Evolutionary conservation across 2,329 filamentous ascomycete genomes (phyloP).

Genomic region (Curvularia spicifera): DNA sequence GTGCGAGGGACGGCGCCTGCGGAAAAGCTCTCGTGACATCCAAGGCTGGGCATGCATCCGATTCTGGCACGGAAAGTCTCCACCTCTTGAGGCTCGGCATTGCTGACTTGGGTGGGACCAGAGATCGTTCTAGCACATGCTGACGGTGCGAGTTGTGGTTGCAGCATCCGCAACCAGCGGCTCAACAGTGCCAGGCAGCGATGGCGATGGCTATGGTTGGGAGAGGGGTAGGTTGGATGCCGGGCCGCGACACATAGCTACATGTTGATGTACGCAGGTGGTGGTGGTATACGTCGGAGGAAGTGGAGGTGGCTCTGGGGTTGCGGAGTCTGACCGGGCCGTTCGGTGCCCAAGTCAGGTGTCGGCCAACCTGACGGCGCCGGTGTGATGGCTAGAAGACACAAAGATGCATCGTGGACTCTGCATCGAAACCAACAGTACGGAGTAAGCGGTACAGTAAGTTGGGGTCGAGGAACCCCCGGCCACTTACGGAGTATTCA

Average conservation of each 20-base stretch:
- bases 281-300: background rate
- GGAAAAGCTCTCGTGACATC: slow-evolving; percentile 11
- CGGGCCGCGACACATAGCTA: background rate
- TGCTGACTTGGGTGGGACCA: slow-evolving; percentile 1
- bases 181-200: background rate
- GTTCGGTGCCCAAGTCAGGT: background rate
- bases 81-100: slow-evolving; percentile 3
- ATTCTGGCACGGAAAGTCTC: slow-evolving; percentile 13
- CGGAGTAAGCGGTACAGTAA: background rate
- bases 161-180: background rate
- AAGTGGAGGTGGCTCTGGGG: slow-evolving; percentile 2
- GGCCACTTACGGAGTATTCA: background rate
- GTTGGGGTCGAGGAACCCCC: background rate
- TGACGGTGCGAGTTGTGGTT: background rate
- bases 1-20: background rate
- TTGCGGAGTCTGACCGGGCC: slow-evolving; percentile 2
- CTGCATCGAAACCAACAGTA: background rate
- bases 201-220: background rate
- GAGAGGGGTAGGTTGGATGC: background rate
- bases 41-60: background rate
- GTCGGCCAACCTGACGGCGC: background rate
- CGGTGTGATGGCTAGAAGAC: slow-evolving; percentile 4
- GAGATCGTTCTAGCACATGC: background rate
- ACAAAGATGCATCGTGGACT: slow-evolving; percentile 1
- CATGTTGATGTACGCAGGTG: background rate